Base-by-base conservation (phyloP, 1,284 basidiomycete genomes). In the Naganishia albida region DNA sequence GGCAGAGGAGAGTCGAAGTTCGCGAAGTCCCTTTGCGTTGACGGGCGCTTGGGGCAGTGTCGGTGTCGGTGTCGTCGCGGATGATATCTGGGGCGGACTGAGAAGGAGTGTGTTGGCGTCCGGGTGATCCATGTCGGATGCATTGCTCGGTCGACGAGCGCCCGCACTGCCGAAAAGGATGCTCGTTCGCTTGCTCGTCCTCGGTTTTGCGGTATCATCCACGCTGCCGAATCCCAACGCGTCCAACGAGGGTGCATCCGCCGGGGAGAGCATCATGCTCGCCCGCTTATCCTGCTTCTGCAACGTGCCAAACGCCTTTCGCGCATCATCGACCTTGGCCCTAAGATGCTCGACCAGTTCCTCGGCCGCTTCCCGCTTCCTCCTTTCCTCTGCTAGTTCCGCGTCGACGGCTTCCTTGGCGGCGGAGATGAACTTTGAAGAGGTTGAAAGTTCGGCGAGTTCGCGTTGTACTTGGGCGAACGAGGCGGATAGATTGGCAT, bases 241-340 rank as follows among this genome's bases (percentile, higher is more conserved):
- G 50, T 63, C 67, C 51, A 64, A 23, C 18, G 48, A 56, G 34
- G 48, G 62, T n/a, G 38, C 48, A 39, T 38, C 59, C n/a, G 30
- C 46, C 18, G 28, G 38, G 7, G n/a, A 25, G 15, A 53, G 25
- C 20, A 46, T 25, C 18, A 48, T 40, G 39, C 64, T 57, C 1
- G 42, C 12, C 38, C 65, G 40, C 46, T 82, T 87, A 75, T 93
- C 91, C 64, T 75, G 75, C 39, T 87, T 87, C 76, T 95, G 92
- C 20, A 96, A 82, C n/a, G 88, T 84, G 90, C 94, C 93, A 44
- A 96, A 83, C 15, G 89, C 91, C 63, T 90, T 87, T 70, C 93
- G 83, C 78, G 90, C 91, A 76, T 93, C 89, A 72, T 95, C 92
- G n/a, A 95, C 89, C 75, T 92, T 93, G 20, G 86, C 83, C 38